Evolutionary conservation across 192 early-diverging fungal species (phyloP), one percentile per base, ranked within the genome.

Genomic region (Coemansia guatemalensis): DNA sequence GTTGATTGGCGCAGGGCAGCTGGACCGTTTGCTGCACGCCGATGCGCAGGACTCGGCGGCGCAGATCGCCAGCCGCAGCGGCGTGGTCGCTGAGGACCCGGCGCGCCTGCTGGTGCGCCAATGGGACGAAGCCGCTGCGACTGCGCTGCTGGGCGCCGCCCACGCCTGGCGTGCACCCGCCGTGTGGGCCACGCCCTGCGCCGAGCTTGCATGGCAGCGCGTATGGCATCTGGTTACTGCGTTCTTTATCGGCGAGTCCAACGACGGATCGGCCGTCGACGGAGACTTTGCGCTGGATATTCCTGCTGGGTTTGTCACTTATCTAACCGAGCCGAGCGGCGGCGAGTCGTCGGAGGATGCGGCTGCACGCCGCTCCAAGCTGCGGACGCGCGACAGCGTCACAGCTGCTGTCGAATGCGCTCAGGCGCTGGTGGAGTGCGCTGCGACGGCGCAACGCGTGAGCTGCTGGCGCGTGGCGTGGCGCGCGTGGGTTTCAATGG

Each of bases 111-210:
- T 48, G 4, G 32, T 35, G 12, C 54, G 50, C 29, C 79, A 82
- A 59, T 82, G 79, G 79, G 79, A 81, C 47, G 79, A 82, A 60
- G 66, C 73, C 6, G 69, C 61, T 7, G 67, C 73, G 1, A 75
- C 74, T 0, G 67, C 74, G 33, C 23, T 75, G 48, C 73, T 53
- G 41, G 78, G 78, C 8, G 61, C 64, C 1, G 73, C 64, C 1
- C 64, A 48, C 7, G 35, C 53, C 8, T 81, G 78, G 78, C 8
- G 27, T 2, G 63, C 50, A 24, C 54, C 14, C 12, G 52, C 41
- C 4, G 47, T 67, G 3, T 57, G 61, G 64, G 5, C 39, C 17
- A 61, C 68, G 33, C 71, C 71, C 4, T 25, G 8, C 5, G 58
- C 61, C 0, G 58, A 24, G 14, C 64, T 65, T 41, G 71, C 77